Percentiles rank a stretch among this genome's conserved stretches.
Conservation (phyloP, 148 eudicot genomes). For the Rhododendron williamsianum region DNA sequence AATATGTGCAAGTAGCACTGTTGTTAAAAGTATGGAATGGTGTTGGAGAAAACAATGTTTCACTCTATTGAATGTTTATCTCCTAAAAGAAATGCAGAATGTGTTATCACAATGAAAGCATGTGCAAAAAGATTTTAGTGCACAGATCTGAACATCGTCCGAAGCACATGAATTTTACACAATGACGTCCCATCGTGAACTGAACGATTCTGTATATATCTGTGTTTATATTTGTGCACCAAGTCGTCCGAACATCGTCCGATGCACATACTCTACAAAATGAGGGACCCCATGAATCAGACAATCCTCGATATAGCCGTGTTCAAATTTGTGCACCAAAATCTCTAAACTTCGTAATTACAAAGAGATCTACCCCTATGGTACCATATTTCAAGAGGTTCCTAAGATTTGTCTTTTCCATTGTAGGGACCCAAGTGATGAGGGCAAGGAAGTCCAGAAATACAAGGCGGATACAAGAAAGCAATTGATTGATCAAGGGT, state of each 20-base stretch:
- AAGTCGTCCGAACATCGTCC: background rate
- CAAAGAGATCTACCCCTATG: background rate
- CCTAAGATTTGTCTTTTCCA: background rate
- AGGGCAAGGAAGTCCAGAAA: conserved; percentile 16
- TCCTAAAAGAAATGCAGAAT: background rate
- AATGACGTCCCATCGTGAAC: too few relatives aligned
- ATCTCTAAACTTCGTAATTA: background rate
- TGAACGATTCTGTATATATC: too few relatives aligned
- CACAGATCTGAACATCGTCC: background rate
- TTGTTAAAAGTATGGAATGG: too few relatives aligned
- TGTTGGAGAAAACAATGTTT: background rate
- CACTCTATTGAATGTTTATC: background rate
- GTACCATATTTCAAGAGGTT: background rate
- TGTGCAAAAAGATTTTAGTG: background rate
- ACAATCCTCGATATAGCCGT: background rate
- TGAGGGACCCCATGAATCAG: background rate
- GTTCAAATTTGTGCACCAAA: background rate
- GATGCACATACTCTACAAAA: too few relatives aligned
- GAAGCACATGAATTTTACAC: background rate
- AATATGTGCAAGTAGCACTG: too few relatives aligned
- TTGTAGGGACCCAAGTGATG: conserved; percentile 23
- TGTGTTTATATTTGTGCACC: too few relatives aligned
- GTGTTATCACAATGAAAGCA: background rate
- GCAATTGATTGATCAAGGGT: conserved; percentile 26
- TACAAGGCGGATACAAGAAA: conserved; percentile 32